phyloP scores from a whole-genome alignment of 371 early-diverging fungal species.

The Haplosporangium sp. region DNA sequence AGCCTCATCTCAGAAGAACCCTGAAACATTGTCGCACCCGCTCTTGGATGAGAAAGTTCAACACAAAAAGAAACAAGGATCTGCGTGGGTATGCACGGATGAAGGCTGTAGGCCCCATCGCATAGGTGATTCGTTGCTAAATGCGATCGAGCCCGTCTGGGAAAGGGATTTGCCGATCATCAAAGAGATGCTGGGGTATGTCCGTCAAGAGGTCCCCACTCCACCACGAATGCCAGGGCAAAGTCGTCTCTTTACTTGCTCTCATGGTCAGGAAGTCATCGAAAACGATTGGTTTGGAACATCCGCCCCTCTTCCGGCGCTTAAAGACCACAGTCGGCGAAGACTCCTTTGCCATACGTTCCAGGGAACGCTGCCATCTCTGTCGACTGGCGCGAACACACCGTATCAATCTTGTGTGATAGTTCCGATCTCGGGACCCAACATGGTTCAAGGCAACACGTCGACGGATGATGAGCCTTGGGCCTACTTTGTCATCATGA shows the following conservation, averaged over 20 bases:
- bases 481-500: constrained; percentile 55
- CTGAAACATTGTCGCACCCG: constrained; percentile 10
- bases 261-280: constrained; percentile 26
- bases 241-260: constrained; percentile 12
- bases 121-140: constrained; percentile 37
- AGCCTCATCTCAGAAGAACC: constrained; percentile 40
- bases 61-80: constrained; percentile 28
- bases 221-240: constrained; percentile 18
- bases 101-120: constrained; percentile 50
- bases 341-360: constrained; percentile 47
- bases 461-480: constrained; percentile 36
- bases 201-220: constrained; percentile 28
- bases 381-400: constrained; percentile 21
- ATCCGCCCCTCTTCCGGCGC: not conserved
- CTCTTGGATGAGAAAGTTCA: constrained; percentile 39
- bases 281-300: constrained; percentile 46
- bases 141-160: constrained; percentile 47
- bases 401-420: constrained; percentile 48
- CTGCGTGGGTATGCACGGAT: constrained; percentile 45
- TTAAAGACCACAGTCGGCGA: constrained; percentile 20
- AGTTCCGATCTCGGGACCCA: constrained; percentile 52
- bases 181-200: constrained; percentile 47
- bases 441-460: constrained; percentile 6
- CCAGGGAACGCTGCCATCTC: constrained; percentile 47
- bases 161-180: constrained; percentile 39